Conservation (phyloP, 768 basidiomycete species). For the Pulveroboletus sp. region DNA sequence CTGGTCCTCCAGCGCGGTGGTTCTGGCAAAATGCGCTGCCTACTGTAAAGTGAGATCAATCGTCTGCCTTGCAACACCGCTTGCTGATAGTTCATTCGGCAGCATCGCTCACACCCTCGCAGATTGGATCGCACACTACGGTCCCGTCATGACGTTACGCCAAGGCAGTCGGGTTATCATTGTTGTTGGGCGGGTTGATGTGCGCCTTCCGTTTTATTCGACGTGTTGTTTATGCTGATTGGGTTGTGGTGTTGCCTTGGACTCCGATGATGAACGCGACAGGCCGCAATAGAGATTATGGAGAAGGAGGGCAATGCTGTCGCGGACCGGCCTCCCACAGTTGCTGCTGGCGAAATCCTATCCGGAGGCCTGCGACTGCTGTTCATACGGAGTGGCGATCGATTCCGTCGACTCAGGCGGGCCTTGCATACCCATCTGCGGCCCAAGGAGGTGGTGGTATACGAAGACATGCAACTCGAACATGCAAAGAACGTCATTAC, state of each 20-base stretch:
- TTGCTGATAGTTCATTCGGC: not conserved
- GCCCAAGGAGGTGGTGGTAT: conserved; percentile 38
- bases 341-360: conserved; percentile 52
- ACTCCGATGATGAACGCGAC: conserved; percentile 9
- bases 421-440: conserved; percentile 54
- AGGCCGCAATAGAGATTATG: conserved; percentile 58
- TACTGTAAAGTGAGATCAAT: conserved; percentile 13
- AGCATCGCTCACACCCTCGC: conserved; percentile 36
- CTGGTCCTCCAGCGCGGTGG: conserved; percentile 25
- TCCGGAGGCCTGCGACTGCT: conserved; percentile 51
- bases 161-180: conserved; percentile 36
- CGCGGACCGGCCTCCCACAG: conserved; percentile 47
- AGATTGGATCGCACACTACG: conserved; percentile 54
- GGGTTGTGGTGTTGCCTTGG: not conserved
- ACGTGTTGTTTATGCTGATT: not conserved
- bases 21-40: conserved; percentile 24
- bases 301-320: conserved; percentile 52
- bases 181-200: conserved; percentile 21
- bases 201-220: not conserved
- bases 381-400: conserved; percentile 49
- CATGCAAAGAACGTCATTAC: conserved; percentile 22
- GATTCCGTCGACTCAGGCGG: conserved; percentile 52
- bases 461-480: conserved; percentile 42
- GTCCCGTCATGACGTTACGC: conserved; percentile 52
- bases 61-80: not conserved